A percentile compares a stretch with the other conserved stretches of the same genome.
Evolutionary conservation across 1,139 yeast genomes (phyloP).

Genomic region (Tardiomyces depauwii): DNA sequence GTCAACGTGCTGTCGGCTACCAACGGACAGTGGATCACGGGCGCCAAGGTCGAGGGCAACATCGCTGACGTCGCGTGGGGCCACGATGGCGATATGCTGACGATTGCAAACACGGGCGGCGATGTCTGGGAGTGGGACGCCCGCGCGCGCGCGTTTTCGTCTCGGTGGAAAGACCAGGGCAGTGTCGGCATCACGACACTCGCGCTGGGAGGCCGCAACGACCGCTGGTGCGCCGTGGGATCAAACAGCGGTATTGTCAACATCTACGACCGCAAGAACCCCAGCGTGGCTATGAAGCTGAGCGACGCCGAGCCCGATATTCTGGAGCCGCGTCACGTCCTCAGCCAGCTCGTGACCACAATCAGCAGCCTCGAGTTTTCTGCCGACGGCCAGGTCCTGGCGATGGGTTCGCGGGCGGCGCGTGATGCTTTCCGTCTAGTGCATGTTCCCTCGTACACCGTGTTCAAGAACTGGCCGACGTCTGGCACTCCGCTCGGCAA

Average conservation of each 20-base stretch:
- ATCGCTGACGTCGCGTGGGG: slow-evolving; percentile 66
- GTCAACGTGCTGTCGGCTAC: slow-evolving; percentile 63
- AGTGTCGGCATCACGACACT: slow-evolving; percentile 76
- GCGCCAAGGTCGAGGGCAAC: slow-evolving; percentile 79
- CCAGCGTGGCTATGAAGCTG: slow-evolving; percentile 16
- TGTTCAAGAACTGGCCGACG: slow-evolving; percentile 94
- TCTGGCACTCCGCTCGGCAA: slow-evolving; percentile 92
- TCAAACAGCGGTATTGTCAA: slow-evolving; percentile 83
- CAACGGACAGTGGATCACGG: slow-evolving; percentile 78
- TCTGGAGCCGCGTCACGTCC: slow-evolving; percentile 31
- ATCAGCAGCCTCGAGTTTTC: slow-evolving; percentile 67
- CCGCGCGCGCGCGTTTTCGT: slow-evolving; percentile 35
- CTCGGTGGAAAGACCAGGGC: slow-evolving; percentile 79
- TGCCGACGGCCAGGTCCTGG: slow-evolving; percentile 80
- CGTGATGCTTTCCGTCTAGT: slow-evolving; percentile 80
- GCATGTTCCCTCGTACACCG: slow-evolving; percentile 80
- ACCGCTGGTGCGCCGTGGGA: slow-evolving; percentile 85
- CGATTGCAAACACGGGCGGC: slow-evolving; percentile 69
- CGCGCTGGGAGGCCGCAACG: slow-evolving; percentile 64
- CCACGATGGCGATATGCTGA: slow-evolving; percentile 36
- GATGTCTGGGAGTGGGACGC: slow-evolving; percentile 84
- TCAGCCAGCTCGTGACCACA: slow-evolving; percentile 76
- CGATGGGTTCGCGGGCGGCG: slow-evolving; percentile 76
- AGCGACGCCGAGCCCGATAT: slow-evolving; percentile 21
- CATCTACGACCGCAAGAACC: slow-evolving; percentile 52